phyloP scores from a whole-genome alignment of 2,329 filamentous ascomycete species.

The Colletotrichum australisinense region DNA sequence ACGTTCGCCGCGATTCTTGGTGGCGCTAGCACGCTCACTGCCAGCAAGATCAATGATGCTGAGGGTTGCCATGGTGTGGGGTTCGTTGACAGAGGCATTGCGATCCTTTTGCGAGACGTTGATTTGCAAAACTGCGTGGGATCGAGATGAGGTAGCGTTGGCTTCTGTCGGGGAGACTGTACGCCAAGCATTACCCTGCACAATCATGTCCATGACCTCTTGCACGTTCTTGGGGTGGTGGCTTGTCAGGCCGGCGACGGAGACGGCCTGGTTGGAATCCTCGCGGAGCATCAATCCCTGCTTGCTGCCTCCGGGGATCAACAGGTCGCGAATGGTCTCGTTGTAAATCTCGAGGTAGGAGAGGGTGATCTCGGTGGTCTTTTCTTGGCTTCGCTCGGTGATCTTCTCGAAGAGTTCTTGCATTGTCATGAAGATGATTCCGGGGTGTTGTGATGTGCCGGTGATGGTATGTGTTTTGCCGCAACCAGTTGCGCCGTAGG shows the following conservation, averaged over 20 bases:
- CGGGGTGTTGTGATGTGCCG: slow-evolving; percentile 90
- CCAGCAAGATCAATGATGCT: slow-evolving; percentile 98
- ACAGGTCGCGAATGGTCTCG: slow-evolving; percentile 94
- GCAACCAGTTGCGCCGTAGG: slow-evolving; percentile 96
- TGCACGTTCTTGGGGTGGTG: slow-evolving; percentile 91
- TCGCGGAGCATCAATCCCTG: slow-evolving; percentile 91
- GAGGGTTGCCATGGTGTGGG: slow-evolving; percentile 96
- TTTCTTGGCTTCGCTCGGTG: slow-evolving; percentile 84
- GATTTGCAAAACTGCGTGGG: slow-evolving; percentile 96
- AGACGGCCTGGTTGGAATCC: slow-evolving; percentile 92
- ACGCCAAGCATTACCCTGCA: slow-evolving; percentile 91
- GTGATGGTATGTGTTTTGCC: slow-evolving; percentile 99
- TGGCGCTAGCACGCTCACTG: slow-evolving; percentile 94
- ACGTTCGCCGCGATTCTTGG: slow-evolving; percentile 93
- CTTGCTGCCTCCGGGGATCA: slow-evolving; percentile 87
- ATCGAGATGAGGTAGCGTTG: slow-evolving; percentile 96
- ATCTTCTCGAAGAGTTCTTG: slow-evolving; percentile 98
- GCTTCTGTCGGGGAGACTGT: slow-evolving; percentile 98
- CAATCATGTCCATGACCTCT: slow-evolving; percentile 99
- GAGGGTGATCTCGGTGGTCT: slow-evolving; percentile 88
- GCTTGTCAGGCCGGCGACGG: slow-evolving; percentile 89
- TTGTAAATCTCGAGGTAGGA: slow-evolving; percentile 99
- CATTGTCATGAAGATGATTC: slow-evolving; percentile 99
- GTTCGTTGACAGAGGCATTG: slow-evolving; percentile 91
- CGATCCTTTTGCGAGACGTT: slow-evolving; percentile 95